Evolutionary conservation across 2,329 filamentous ascomycete genomes (phyloP).

Genomic region (Ceratocystis huliohia): DNA sequence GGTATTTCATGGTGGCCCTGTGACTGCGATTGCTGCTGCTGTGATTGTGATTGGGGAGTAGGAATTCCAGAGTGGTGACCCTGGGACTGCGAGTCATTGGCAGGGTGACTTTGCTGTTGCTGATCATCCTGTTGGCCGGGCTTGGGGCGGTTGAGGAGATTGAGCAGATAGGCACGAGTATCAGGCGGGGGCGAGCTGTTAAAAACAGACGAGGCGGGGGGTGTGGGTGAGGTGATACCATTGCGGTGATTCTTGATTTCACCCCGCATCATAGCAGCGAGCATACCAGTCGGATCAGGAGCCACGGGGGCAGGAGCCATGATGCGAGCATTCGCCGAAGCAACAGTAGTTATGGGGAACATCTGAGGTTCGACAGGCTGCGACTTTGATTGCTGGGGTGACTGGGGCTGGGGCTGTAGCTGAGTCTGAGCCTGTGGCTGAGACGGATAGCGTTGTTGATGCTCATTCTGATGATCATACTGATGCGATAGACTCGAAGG

Average conservation of each 20-base stretch:
- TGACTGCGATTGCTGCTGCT: slow-evolving; percentile 15
- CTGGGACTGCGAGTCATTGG: slow-evolving; percentile 23
- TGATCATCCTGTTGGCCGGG: slow-evolving; percentile 45
- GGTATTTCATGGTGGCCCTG: slow-evolving; percentile 26
- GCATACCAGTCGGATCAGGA: slow-evolving; percentile 44
- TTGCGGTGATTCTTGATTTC: slow-evolving; percentile 30
- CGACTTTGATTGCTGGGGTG: slow-evolving; percentile 22
- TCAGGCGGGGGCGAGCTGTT: slow-evolving; percentile 46
- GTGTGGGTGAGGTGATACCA: slow-evolving; percentile 23
- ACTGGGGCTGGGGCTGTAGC: slow-evolving; percentile 20
- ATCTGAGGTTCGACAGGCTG: slow-evolving; percentile 25
- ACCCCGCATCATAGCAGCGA: slow-evolving; percentile 50
- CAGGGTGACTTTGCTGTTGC: slow-evolving; percentile 28
- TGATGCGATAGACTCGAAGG: slow-evolving; percentile 25
- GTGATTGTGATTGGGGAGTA: slow-evolving; percentile 34
- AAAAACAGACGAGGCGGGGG: slow-evolving; percentile 31
- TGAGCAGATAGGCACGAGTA: slow-evolving; percentile 74
- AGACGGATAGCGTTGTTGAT: slow-evolving; percentile 22
- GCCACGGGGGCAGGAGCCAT: slow-evolving; percentile 45
- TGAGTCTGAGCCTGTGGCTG: slow-evolving; percentile 24
- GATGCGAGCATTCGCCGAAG: slow-evolving; percentile 31
- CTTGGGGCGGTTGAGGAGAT: slow-evolving; percentile 70
- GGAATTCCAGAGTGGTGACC: slow-evolving; percentile 18
- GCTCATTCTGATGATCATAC: slow-evolving; percentile 26
- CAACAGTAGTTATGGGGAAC: slow-evolving; percentile 26